Evolutionary conservation across 2,329 filamentous ascomycete species (phyloP).

Genomic region (Lasiodiplodia hormozganensis): DNA sequence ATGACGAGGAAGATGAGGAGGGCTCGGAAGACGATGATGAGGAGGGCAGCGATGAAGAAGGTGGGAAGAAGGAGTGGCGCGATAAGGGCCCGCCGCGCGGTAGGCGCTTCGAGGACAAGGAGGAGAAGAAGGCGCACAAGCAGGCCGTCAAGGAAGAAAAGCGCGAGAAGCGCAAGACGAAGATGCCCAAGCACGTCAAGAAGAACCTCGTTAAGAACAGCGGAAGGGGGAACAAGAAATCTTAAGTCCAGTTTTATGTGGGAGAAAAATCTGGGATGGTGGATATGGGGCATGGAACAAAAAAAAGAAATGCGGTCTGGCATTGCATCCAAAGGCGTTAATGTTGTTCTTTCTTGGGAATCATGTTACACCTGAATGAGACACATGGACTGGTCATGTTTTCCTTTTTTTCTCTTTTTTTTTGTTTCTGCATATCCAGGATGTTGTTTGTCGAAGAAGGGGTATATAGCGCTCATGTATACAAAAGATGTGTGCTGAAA

Average conservation of each 20-base stretch:
- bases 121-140: conserved; percentile 89
- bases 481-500: not conserved
- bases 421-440: not conserved
- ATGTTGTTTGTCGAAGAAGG: not conserved
- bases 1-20: conserved; percentile 43
- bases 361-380: not conserved
- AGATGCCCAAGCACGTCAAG: conserved; percentile 96
- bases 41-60: conserved; percentile 34
- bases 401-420: not conserved
- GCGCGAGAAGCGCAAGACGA: conserved; percentile 88
- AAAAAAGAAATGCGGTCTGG: not conserved
- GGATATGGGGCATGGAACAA: not conserved
- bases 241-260: not conserved
- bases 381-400: not conserved
- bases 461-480: conserved; percentile 17
- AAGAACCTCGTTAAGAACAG: conserved; percentile 74
- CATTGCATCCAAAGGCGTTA: conserved; percentile 11
- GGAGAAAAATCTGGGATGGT: not conserved
- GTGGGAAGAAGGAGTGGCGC: conserved; percentile 35
- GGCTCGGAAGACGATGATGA: conserved; percentile 36
- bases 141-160: conserved; percentile 93
- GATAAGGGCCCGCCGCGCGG: conserved; percentile 43
- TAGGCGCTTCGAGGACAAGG: conserved; percentile 82
- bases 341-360: not conserved
- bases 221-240: conserved; percentile 22